Evolutionary conservation across 2,329 filamentous ascomycete genomes (phyloP).

Genomic region (Laburnicola sp.): DNA sequence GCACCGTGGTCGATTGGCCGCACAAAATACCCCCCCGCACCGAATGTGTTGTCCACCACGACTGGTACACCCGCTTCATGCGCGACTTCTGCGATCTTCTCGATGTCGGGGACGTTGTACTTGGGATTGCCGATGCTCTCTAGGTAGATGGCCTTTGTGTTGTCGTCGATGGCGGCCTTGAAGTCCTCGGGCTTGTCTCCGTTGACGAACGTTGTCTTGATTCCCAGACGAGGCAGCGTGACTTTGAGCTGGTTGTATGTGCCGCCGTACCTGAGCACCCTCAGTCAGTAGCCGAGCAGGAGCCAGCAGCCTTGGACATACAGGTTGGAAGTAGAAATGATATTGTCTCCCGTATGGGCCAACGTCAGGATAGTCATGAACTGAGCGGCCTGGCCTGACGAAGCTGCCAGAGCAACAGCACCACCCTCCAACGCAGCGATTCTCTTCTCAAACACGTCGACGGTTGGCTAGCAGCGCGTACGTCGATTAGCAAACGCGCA

Average conservation of each 20-base stretch:
- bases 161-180: conserved; percentile 81
- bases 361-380: conserved; percentile 87
- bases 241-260: conserved; percentile 99
- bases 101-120: conserved; percentile 91
- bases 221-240: conserved; percentile 80
- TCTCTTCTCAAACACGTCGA: conserved; percentile 95
- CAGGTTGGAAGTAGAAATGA: conserved; percentile 84
- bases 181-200: conserved; percentile 81
- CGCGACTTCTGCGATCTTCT: conserved; percentile 79
- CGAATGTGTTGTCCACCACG: conserved; percentile 87
- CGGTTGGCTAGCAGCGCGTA: conserved; percentile 66
- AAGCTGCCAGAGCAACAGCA: conserved; percentile 78
- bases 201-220: conserved; percentile 82
- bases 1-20: conserved; percentile 87
- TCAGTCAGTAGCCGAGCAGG: conserved; percentile 1
- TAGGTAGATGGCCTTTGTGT: conserved; percentile 88
- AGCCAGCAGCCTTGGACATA: conserved; percentile 11
- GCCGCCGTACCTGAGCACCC: conserved; percentile 74
- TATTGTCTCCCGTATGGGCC: conserved; percentile 89
- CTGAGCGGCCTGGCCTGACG: conserved; percentile 87
- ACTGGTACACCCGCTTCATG: conserved; percentile 66
- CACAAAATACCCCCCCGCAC: conserved; percentile 85
- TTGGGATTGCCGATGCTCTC: conserved; percentile 93
- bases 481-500: background rate
- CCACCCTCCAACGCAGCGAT: conserved; percentile 95